A percentile compares a stretch with the other conserved stretches of the same genome.
These are phyloP conservation scores for Melanopsichium pennsylvanicum DNA, from an alignment of 1,284 basidiomycete genomes.

Conservation along the genomic window DNA sequence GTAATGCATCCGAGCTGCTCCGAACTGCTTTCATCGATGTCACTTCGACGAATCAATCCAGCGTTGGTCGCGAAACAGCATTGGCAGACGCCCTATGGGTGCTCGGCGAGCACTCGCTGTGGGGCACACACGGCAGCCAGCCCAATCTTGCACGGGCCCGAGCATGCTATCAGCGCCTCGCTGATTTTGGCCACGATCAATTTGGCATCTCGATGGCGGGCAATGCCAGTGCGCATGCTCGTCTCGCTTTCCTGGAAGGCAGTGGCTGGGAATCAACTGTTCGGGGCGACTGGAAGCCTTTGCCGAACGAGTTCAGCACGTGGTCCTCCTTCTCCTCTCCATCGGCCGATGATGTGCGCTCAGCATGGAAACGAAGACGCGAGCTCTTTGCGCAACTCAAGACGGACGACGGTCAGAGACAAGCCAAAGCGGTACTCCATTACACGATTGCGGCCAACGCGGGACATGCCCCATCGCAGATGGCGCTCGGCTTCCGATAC, in stretches of 20 bases:
- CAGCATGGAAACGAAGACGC: slow-evolving; percentile 36
- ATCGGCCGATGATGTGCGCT: slow-evolving; percentile 20
- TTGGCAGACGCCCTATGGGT: slow-evolving; percentile 62
- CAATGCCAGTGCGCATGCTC: slow-evolving; percentile 60
- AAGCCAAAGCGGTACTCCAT: slow-evolving; percentile 78
- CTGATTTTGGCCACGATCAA: slow-evolving; percentile 30
- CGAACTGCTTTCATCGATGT: slow-evolving; percentile 1
- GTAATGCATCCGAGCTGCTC: slow-evolving; percentile 15
- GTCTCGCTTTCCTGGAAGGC: slow-evolving; percentile 59
- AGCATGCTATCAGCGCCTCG: slow-evolving; percentile 51
- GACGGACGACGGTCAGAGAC: slow-evolving; percentile 38
- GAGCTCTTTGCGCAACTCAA: slow-evolving; percentile 42
- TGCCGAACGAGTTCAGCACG: slow-evolving; percentile 14
- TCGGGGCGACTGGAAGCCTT: slow-evolving; percentile 41
- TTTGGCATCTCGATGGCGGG: slow-evolving; percentile 33
- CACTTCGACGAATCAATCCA: not conserved
- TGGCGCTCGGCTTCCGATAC: slow-evolving; percentile 92
- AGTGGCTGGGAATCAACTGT: slow-evolving; percentile 50
- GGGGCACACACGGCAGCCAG: slow-evolving; percentile 59
- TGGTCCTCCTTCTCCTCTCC: slow-evolving; percentile 26
- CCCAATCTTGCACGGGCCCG: slow-evolving; percentile 52
- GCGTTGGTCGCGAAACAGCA: slow-evolving; percentile 2
- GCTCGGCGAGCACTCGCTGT: slow-evolving; percentile 59
- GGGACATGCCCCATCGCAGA: slow-evolving; percentile 84
- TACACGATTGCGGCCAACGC: slow-evolving; percentile 91